Evolutionary conservation across 2,329 filamentous ascomycete genomes (phyloP).

Genomic region (Bertia moriformis): DNA sequence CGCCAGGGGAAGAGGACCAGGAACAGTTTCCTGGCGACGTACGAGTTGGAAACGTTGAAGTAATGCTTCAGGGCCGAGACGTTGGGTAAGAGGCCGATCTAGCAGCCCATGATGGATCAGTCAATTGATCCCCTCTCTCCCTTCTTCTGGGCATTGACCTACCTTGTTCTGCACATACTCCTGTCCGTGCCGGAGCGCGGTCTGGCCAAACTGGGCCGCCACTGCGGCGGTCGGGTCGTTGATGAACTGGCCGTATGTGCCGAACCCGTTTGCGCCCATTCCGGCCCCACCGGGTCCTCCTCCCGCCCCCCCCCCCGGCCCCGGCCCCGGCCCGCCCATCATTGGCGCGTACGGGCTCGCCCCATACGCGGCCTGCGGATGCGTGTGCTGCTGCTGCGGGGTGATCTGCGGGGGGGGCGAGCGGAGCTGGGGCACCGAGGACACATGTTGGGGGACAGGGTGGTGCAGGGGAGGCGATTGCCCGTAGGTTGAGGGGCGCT

Average conservation of each 20-base stretch:
- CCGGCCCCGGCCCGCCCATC: conserved; percentile 38
- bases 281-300: conserved; percentile 3
- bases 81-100: conserved; percentile 78
- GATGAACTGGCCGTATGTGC: conserved; percentile 81
- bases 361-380: conserved; percentile 46
- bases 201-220: conserved; percentile 85
- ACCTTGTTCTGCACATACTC: conserved; percentile 95
- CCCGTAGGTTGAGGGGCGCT: conserved; percentile 62
- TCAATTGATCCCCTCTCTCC: conserved; percentile 4
- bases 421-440: conserved; percentile 88
- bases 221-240: conserved; percentile 91
- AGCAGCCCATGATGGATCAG: conserved; percentile 40
- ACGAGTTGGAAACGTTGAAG: conserved; percentile 97
- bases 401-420: conserved; percentile 73
- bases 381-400: conserved; percentile 30
- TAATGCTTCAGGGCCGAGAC: conserved; percentile 92
- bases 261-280: conserved; percentile 45
- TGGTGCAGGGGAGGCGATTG: conserved; percentile 91
- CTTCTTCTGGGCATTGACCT: conserved; percentile 8
- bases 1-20: conserved; percentile 95
- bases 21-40: conserved; percentile 84
- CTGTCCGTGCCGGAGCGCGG: conserved; percentile 77
- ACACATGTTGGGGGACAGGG: conserved; percentile 94
- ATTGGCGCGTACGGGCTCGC: conserved; percentile 63
- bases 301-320: conserved; percentile 29